Evolutionary conservation across 176 grass and related monocot species (phyloP).

Genomic region (Aegilops longissima): DNA sequence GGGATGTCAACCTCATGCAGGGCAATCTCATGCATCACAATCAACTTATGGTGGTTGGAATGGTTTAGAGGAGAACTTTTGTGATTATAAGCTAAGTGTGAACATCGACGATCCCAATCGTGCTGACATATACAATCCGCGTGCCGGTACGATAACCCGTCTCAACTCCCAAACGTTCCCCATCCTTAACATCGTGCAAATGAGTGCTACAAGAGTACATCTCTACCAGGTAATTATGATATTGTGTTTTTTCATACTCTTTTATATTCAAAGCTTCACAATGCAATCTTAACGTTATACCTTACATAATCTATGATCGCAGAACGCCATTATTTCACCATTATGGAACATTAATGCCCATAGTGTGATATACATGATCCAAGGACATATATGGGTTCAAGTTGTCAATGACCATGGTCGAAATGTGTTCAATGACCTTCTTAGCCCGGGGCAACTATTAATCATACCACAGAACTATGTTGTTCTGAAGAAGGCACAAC

Average conservation of each 20-base stretch:
- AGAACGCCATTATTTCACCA: slow-evolving; percentile 29
- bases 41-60: background rate
- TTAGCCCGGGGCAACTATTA: background rate
- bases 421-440: background rate
- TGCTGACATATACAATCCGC: slow-evolving; percentile 38
- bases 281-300: background rate
- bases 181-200: background rate
- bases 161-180: background rate
- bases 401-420: slow-evolving; percentile 23
- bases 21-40: background rate
- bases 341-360: slow-evolving; percentile 48
- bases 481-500: background rate
- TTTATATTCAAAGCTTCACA: background rate
- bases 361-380: slow-evolving; percentile 38
- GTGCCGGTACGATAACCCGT: background rate
- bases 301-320: background rate
- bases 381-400: slow-evolving; percentile 16
- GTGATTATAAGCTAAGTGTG: background rate
- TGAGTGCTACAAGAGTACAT: slow-evolving; percentile 38
- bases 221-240: slow-evolving; percentile 20
- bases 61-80: slow-evolving; percentile 5
- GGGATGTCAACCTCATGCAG: background rate
- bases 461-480: background rate
- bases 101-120: slow-evolving; percentile 16
- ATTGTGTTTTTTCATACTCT: background rate